Conservation (phyloP, 2,329 filamentous ascomycete genomes). For the Penicillium sp. region DNA sequence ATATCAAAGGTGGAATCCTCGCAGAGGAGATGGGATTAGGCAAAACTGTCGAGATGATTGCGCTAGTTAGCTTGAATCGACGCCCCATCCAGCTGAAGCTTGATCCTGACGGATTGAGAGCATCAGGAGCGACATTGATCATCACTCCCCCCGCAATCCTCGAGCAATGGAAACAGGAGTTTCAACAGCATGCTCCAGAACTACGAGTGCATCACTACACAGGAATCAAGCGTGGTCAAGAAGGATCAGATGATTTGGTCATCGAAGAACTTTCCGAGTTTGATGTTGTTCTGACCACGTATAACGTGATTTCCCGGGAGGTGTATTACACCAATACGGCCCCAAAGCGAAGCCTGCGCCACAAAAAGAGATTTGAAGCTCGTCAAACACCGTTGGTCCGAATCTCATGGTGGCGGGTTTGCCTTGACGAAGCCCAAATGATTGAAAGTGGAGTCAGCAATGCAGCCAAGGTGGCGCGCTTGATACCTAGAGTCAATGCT, state of each 20-base stretch:
- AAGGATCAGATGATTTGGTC: slow-evolving; percentile 40
- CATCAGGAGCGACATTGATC: slow-evolving; percentile 60
- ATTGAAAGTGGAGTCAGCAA: slow-evolving; percentile 85
- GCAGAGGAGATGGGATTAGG: slow-evolving; percentile 54
- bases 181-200: slow-evolving; percentile 57
- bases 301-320: slow-evolving; percentile 72
- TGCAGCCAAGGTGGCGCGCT: slow-evolving; percentile 74
- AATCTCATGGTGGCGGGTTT: slow-evolving; percentile 84
- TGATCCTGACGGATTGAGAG: slow-evolving; percentile 27
- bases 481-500: slow-evolving; percentile 79
- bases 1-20: slow-evolving; percentile 47
- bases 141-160: slow-evolving; percentile 63
- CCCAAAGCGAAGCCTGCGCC: slow-evolving; percentile 69
- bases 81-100: slow-evolving; percentile 21
- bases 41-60: slow-evolving; percentile 52
- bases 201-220: slow-evolving; percentile 59
- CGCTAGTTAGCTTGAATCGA: slow-evolving; percentile 45
- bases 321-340: slow-evolving; percentile 72
- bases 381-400: slow-evolving; percentile 74
- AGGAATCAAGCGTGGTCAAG: slow-evolving; percentile 48
- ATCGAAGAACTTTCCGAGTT: slow-evolving; percentile 48
- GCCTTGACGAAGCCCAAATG: slow-evolving; percentile 75
- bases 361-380: slow-evolving; percentile 64
- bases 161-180: slow-evolving; percentile 63
- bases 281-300: slow-evolving; percentile 64